Conservation (phyloP, 2,329 filamentous ascomycete genomes). For the Apiospora pterosperma region DNA sequence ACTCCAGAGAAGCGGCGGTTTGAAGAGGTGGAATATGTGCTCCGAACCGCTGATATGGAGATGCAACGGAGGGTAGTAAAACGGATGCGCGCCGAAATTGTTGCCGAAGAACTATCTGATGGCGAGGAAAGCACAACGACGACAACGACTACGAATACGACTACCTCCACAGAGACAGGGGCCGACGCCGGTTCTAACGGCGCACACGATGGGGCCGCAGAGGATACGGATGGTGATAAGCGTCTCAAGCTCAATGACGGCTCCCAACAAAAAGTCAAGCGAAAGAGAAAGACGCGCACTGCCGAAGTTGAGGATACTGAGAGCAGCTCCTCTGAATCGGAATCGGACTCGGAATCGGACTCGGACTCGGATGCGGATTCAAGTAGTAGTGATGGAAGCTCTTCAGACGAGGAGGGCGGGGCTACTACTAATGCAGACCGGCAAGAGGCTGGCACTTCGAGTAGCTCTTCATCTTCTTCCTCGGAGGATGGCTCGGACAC, state of each 20-base stretch:
- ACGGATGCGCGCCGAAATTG: slow-evolving; percentile 59
- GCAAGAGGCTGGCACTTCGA: not conserved
- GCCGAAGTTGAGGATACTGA: slow-evolving; percentile 41
- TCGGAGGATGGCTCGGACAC: not conserved
- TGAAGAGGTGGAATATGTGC: slow-evolving; percentile 49
- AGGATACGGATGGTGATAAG: slow-evolving; percentile 30
- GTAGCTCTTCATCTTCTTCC: slow-evolving; percentile 3
- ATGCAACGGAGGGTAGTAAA: slow-evolving; percentile 56
- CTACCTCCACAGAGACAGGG: slow-evolving; percentile 18
- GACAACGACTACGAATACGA: not conserved
- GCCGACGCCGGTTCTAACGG: slow-evolving; percentile 10
- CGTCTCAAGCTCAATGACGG: slow-evolving; percentile 42
- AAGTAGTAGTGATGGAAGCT: slow-evolving; percentile 22
- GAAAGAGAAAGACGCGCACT: slow-evolving; percentile 50
- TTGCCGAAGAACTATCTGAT: slow-evolving; percentile 53
- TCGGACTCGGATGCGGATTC: slow-evolving; percentile 20
- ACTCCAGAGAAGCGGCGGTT: slow-evolving; percentile 44
- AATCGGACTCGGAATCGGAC: slow-evolving; percentile 35
- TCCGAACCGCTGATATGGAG: slow-evolving; percentile 45
- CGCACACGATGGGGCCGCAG: slow-evolving; percentile 13
- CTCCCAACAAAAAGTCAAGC: slow-evolving; percentile 40
- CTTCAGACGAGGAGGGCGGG: slow-evolving; percentile 27
- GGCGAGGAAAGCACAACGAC: slow-evolving; percentile 36
- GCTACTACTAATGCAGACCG: slow-evolving; percentile 3
- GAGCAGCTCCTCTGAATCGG: slow-evolving; percentile 28